A percentile compares a stretch with the other conserved stretches of the same genome.
These are phyloP conservation scores for Fusarium guadeloupense DNA, from an alignment of 2,329 filamentous ascomycete species.

Conservation along the genomic window DNA sequence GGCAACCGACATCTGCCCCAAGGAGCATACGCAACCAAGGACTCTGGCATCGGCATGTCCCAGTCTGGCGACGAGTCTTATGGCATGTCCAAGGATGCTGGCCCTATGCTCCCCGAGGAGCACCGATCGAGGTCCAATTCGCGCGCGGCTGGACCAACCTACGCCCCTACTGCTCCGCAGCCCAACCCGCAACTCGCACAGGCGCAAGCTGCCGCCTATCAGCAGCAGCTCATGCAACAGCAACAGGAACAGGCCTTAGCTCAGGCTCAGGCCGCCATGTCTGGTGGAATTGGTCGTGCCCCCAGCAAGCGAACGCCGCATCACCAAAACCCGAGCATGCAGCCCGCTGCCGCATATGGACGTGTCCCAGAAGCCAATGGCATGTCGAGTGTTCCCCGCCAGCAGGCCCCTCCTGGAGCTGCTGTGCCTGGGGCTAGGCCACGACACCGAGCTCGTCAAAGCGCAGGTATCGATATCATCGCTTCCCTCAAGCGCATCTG, in stretches of 20 bases:
- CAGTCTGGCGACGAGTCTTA: constrained; percentile 67
- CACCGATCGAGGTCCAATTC: constrained; percentile 76
- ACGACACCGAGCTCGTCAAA: constrained; percentile 81
- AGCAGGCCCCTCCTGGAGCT: constrained; percentile 48
- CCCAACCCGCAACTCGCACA: constrained; percentile 44
- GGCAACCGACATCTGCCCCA: constrained; percentile 66
- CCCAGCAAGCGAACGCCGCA: constrained; percentile 74
- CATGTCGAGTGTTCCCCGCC: constrained; percentile 48
- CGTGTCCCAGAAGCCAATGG: constrained; percentile 46
- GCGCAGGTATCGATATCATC: constrained; percentile 82
- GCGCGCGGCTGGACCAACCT: constrained; percentile 64
- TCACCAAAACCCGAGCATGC: constrained; percentile 40
- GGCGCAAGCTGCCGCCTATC: constrained; percentile 60
- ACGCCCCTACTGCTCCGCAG: constrained; percentile 56
- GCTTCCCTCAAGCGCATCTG: constrained; percentile 88
- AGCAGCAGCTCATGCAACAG: constrained; percentile 75
- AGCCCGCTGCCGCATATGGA: constrained; percentile 43
- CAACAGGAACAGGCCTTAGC: constrained; percentile 88
- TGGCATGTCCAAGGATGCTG: constrained; percentile 61
- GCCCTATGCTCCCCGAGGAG: constrained; percentile 71
- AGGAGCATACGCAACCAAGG: constrained; percentile 61
- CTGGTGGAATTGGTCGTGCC: constrained; percentile 74
- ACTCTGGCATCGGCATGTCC: constrained; percentile 70
- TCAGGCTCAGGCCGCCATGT: constrained; percentile 80
- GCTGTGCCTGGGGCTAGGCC: constrained; percentile 67